Evolutionary conservation across 2,329 filamentous ascomycete species (phyloP).

Genomic region (Chaetomium globosum): DNA sequence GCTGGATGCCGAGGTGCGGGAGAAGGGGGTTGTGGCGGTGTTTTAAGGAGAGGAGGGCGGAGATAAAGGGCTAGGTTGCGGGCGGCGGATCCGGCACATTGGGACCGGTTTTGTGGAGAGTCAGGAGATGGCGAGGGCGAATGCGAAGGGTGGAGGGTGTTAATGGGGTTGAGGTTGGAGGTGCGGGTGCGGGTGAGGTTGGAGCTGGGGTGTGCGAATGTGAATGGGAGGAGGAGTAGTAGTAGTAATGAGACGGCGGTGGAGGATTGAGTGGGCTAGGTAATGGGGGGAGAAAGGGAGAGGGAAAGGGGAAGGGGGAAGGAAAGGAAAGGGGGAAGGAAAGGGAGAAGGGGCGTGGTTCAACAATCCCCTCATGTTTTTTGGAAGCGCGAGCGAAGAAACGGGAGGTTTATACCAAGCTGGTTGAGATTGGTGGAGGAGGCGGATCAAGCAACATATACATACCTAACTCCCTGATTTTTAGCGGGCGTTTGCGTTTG

Average conservation of each 20-base stretch:
- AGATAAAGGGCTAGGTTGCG: conserved; percentile 54
- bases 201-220: conserved; percentile 41
- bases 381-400: neutral
- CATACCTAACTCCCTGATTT: neutral
- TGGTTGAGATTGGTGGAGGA: neutral
- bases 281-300: neutral
- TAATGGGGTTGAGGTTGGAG: conserved; percentile 40
- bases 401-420: neutral
- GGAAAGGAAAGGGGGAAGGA: neutral
- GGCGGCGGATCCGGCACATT: conserved; percentile 66
- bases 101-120: conserved; percentile 64
- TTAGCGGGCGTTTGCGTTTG: neutral
- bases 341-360: neutral
- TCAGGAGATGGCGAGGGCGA: conserved; percentile 61
- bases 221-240: conserved; percentile 35
- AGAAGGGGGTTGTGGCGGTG: conserved; percentile 62
- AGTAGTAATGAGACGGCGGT: conserved; percentile 40
- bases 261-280: conserved; percentile 34
- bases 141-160: conserved; percentile 42
- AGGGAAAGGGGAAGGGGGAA: neutral
- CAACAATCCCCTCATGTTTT: neutral
- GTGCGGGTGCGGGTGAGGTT: conserved; percentile 32
- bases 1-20: conserved; percentile 55
- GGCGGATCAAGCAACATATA: neutral
- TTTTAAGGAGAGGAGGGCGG: conserved; percentile 62